These are phyloP conservation scores for Kluyveromyces aestuarii DNA, from an alignment of 805 yeast genomes.

Conservation along the genomic window DNA sequence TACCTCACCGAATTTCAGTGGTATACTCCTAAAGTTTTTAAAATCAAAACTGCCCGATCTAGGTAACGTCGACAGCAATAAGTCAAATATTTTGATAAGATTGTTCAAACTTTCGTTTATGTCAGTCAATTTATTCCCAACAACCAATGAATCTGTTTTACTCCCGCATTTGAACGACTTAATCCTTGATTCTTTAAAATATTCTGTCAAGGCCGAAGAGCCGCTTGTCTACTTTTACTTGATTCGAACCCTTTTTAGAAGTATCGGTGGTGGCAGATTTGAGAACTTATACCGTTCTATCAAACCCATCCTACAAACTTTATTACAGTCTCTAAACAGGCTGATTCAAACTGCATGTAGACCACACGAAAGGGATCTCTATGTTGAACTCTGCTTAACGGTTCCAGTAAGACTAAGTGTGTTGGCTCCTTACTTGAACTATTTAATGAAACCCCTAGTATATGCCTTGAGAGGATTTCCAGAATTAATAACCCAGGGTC, in stretches of 20 bases:
- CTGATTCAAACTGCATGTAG: conserved; percentile 74
- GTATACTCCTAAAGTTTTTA: conserved; percentile 69
- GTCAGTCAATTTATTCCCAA: conserved; percentile 89
- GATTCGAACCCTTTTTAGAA: conserved; percentile 80
- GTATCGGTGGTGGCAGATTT: conserved; percentile 95
- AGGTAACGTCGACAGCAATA: conserved; percentile 71
- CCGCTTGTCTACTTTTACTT: conserved; percentile 85
- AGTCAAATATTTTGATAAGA: conserved; percentile 73
- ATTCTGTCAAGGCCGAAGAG: conserved; percentile 78
- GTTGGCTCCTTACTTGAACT: conserved; percentile 83
- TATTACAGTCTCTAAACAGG: conserved; percentile 77
- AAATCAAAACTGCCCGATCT: conserved; percentile 63
- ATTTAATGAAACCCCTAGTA: conserved; percentile 84
- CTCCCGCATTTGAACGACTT: conserved; percentile 81
- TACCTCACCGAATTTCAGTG: conserved; percentile 88
- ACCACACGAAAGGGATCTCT: conserved; percentile 86
- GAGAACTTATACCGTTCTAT: conserved; percentile 90
- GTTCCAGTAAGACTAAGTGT: conserved; percentile 94
- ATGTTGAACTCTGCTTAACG: conserved; percentile 88
- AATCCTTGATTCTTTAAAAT: conserved; percentile 68
- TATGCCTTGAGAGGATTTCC: conserved; percentile 83
- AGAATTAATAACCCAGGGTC: conserved; percentile 89
- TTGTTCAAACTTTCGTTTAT: conserved; percentile 88
- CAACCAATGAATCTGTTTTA: conserved; percentile 76
- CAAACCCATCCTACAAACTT: conserved; percentile 78